Base-by-base conservation (phyloP, 768 basidiomycete genomes). In the Collybiopsis confluens region DNA sequence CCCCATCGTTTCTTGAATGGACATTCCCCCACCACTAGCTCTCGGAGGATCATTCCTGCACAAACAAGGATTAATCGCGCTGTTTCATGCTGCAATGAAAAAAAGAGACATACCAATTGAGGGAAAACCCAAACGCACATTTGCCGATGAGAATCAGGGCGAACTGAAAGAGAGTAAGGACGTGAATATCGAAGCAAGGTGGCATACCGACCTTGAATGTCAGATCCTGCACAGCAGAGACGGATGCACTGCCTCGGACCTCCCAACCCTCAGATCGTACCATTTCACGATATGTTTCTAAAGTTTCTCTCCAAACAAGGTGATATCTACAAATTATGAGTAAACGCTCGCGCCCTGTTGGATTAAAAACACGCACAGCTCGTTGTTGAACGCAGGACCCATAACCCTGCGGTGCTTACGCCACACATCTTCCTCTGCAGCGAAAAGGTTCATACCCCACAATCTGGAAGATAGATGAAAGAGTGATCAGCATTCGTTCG, bases 401-500 rank as follows among this genome's bases (percentile, higher is more conserved):
- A 75, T 67, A 46, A 78, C 62, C 6, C 74, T 65, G 9, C 77
- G 65, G 57, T 80, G 78, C 43, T 70, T 74, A 48, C 74, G 69
- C 75, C 77, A 79, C 2, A 60, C 64, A 6, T 76, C 72, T 3
- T 70, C 73, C 47, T 76, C 73, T 1, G 73, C 67, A 7, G 66
- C 69, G n/a, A 75, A 59, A 7, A 80, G 64, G 54, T 78, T 80
- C 66, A 71, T 69, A 2, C 78, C 79, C 67, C 73, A 78, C 15
- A 73, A 40, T 3, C 58, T 62, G 16, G 11, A n/a, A n/a, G n/a
- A n/a, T n/a, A n/a, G n/a, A n/a, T n/a, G n/a, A n/a, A n/a, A n/a
- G 20, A 37, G 2, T 11, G 13, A 24, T 37, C 2, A 52, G 7
- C 7, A 50, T 18, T 3, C 26, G 1, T 45, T 28, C 33, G 45